Percentiles rank a stretch among this genome's conserved stretches.
These are phyloP conservation scores for Penstemon barbatus DNA, from an alignment of 257 asterid genomes.

Conservation along the genomic window DNA sequence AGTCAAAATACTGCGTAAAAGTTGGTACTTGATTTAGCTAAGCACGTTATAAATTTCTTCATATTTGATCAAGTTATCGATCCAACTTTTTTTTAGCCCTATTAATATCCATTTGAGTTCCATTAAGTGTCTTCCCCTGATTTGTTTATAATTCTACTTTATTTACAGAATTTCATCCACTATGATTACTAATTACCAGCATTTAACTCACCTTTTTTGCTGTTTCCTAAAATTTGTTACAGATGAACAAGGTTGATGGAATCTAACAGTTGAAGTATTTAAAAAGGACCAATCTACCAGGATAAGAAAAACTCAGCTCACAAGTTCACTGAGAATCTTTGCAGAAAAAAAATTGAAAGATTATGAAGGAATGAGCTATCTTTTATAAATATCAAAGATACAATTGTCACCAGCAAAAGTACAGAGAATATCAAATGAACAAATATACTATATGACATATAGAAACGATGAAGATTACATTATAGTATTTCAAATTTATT, in stretches of 20 bases:
- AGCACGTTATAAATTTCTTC: not conserved
- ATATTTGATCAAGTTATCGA: not conserved
- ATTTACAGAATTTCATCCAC: constrained; percentile 16
- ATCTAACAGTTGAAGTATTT: constrained; percentile 27
- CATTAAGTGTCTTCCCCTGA: not conserved
- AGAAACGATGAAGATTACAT: not conserved
- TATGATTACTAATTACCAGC: constrained; percentile 22
- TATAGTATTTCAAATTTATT: no score
- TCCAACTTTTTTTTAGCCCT: no score
- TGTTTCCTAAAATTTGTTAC: not conserved
- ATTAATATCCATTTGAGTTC: constrained; percentile 1
- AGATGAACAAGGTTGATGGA: constrained; percentile 28
- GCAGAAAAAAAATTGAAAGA: constrained; percentile 55
- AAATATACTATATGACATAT: not conserved
- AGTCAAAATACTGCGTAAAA: constrained; percentile 5
- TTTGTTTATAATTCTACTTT: constrained; percentile 11
- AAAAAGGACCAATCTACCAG: constrained; percentile 32
- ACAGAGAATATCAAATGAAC: not conserved
- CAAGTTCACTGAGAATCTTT: constrained; percentile 54
- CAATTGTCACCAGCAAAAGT: constrained; percentile 23
- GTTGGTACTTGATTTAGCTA: constrained; percentile 15
- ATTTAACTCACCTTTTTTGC: constrained; percentile 26
- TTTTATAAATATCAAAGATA: constrained; percentile 21
- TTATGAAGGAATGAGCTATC: constrained; percentile 30
- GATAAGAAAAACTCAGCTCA: constrained; percentile 60